These are phyloP conservation scores for Hypericum perforatum DNA, from an alignment of 345 rosid species.

Conservation along the genomic window DNA sequence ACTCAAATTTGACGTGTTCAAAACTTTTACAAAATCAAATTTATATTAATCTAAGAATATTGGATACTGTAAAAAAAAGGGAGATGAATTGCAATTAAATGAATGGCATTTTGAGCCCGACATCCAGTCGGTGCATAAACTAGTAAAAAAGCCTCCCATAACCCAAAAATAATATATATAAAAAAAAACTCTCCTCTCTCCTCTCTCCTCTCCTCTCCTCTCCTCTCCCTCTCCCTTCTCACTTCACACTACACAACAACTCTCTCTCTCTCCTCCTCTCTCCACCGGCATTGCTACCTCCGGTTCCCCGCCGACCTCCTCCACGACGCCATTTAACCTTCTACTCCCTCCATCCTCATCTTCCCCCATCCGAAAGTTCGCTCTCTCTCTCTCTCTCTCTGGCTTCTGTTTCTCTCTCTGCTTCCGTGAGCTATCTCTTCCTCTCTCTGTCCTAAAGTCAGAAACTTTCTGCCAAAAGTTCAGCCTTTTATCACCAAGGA, in stretches of 20 bases:
- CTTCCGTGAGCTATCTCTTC: background rate
- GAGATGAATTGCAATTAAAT: too few relatives aligned
- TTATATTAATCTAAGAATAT: too few relatives aligned
- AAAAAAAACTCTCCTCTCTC: background rate
- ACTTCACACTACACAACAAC: background rate
- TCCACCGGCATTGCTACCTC: background rate
- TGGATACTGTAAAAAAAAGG: too few relatives aligned
- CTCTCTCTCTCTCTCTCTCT: background rate
- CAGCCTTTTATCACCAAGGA: too few relatives aligned
- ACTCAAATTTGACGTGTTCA: too few relatives aligned
- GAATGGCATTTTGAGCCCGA: too few relatives aligned
- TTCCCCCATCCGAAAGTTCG: conserved; percentile 3
- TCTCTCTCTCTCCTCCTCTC: conserved; percentile 6
- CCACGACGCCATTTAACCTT: too few relatives aligned
- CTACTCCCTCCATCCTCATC: conserved; percentile 5
- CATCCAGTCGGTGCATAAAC: too few relatives aligned
- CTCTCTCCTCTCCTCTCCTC: background rate
- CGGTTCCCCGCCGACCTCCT: background rate
- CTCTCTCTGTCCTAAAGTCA: conserved; percentile 2
- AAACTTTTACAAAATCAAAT: too few relatives aligned
- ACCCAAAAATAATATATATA: too few relatives aligned
- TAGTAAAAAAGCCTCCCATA: too few relatives aligned
- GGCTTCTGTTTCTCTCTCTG: background rate
- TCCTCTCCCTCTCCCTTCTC: conserved; percentile 3
- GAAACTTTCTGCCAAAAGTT: background rate